Percentiles rank a stretch among this genome's conserved stretches.
Conservation (phyloP, 345 rosid genomes). For the Gossypium australe region DNA sequence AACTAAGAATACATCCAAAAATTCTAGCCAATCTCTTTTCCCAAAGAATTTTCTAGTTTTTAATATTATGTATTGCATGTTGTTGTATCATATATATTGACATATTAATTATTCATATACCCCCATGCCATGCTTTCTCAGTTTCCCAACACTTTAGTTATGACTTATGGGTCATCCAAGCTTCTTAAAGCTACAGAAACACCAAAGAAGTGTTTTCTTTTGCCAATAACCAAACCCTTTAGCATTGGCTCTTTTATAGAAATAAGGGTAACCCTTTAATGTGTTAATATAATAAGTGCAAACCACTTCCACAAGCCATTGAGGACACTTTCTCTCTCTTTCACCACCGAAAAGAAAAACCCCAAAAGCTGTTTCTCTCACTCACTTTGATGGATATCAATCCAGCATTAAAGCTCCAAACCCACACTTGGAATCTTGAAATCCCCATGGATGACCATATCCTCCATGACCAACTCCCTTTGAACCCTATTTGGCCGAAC, state of each 20-base stretch:
- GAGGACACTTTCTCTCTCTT: not conserved
- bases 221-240: conserved; percentile 41
- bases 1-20: conserved; percentile 1
- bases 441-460: conserved; percentile 44
- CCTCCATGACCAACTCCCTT: conserved; percentile 27
- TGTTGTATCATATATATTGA: too few relatives aligned
- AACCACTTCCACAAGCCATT: conserved; percentile 17
- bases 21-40: conserved; percentile 4
- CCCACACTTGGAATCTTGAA: conserved; percentile 41
- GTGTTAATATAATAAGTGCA: conserved; percentile 4
- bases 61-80: too few relatives aligned
- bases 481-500: conserved; percentile 29
- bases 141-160: not conserved
- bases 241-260: conserved; percentile 23
- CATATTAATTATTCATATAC: too few relatives aligned
- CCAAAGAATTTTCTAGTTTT: not conserved
- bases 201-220: conserved; percentile 29
- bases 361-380: not conserved
- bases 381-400: conserved; percentile 47
- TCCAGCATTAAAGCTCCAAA: conserved; percentile 39
- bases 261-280: conserved; percentile 7
- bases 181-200: conserved; percentile 16
- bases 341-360: not conserved
- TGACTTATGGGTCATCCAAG: not conserved
- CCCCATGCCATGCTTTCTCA: not conserved